phyloP scores from a whole-genome alignment of 306 rosid genomes.

The Abrus precatorius region DNA sequence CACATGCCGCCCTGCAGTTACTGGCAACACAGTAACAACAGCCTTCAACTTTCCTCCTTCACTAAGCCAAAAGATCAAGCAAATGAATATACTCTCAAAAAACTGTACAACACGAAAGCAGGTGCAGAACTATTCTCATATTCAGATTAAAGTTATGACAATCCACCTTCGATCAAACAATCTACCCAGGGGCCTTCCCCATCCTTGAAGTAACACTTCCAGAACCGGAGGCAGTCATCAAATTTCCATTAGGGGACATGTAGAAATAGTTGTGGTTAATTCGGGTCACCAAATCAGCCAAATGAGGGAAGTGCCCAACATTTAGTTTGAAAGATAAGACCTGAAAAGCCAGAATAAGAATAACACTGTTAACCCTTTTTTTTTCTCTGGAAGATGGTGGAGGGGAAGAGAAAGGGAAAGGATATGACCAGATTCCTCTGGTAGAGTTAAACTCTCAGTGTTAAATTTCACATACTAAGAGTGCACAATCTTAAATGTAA shows the following conservation, averaged over 20 bases:
- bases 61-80: slow-evolving; percentile 29
- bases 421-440: slow-evolving; percentile 15
- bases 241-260: slow-evolving; percentile 90
- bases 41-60: background rate
- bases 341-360: slow-evolving; percentile 60
- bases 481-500: slow-evolving; percentile 15
- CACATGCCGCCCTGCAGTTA: slow-evolving; percentile 9
- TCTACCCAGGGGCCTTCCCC: slow-evolving; percentile 67
- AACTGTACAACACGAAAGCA: slow-evolving; percentile 45
- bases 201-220: slow-evolving; percentile 65
- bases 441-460: background rate
- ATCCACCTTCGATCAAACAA: slow-evolving; percentile 45
- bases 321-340: slow-evolving; percentile 94
- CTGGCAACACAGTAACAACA: slow-evolving; percentile 14
- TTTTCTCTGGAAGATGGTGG: slow-evolving; percentile 4
- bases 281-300: slow-evolving; percentile 95
- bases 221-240: slow-evolving; percentile 74
- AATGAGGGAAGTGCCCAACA: slow-evolving; percentile 95
- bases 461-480: background rate
- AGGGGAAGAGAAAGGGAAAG: background rate
- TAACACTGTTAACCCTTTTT: background rate
- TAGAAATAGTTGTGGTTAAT: slow-evolving; percentile 93
- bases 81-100: background rate
- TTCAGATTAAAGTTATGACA: slow-evolving; percentile 17
- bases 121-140: slow-evolving; percentile 23